Conservation (phyloP, 1,284 basidiomycete species). For the Irpex rosettiformis region DNA sequence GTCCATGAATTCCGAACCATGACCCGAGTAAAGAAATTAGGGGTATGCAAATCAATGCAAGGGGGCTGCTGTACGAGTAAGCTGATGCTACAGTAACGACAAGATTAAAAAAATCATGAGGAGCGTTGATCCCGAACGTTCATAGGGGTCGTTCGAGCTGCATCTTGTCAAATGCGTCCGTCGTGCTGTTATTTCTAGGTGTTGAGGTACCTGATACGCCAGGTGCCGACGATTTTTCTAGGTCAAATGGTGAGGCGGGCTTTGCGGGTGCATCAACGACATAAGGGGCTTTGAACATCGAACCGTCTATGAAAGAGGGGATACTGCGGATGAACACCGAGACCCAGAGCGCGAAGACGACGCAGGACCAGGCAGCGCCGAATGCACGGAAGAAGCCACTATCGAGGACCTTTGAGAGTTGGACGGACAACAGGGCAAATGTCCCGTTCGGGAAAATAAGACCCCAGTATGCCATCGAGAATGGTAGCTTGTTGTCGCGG, state of each 20-base stretch:
- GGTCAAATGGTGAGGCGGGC: conserved; percentile 12
- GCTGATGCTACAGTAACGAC: too few species aligned
- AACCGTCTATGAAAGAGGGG: conserved; percentile 38
- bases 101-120: too few species aligned
- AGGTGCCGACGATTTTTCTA: conserved; percentile 6
- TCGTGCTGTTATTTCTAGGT: background rate
- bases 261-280: conserved; percentile 10
- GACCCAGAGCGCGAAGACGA: conserved; percentile 46
- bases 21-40: background rate
- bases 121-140: too few species aligned
- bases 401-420: conserved; percentile 42
- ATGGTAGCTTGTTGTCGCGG: conserved; percentile 27
- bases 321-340: conserved; percentile 38
- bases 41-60: conserved; percentile 2
- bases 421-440: conserved; percentile 42
- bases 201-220: background rate
- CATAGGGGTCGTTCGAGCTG: background rate
- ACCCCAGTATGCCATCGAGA: conserved; percentile 45
- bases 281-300: conserved; percentile 17
- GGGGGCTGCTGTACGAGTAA: too few species aligned
- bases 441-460: conserved; percentile 50
- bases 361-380: conserved; percentile 29
- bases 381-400: conserved; percentile 33
- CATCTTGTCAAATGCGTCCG: background rate
- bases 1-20: background rate